Evolutionary conservation across 768 basidiomycete genomes (phyloP).

Genomic region (Tricholoma sp.): DNA sequence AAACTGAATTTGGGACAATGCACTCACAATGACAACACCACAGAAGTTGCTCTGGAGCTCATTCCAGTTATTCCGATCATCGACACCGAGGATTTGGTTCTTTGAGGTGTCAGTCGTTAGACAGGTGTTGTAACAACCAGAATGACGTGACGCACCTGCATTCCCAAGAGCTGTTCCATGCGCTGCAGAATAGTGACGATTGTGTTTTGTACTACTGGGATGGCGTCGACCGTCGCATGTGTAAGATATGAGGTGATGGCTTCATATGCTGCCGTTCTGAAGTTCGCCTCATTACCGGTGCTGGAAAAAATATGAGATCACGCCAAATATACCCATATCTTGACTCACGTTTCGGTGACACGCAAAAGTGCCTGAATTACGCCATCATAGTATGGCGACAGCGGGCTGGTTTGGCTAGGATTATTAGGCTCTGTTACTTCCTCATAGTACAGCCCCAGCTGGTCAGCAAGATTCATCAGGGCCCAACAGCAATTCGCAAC

Average conservation of each 20-base stretch:
- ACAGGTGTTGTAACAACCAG: not conserved
- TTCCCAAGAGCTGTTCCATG: conserved; percentile 80
- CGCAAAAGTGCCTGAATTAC: conserved; percentile 79
- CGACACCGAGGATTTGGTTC: conserved; percentile 91
- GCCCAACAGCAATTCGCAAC: conserved; percentile 95
- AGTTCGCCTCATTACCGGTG: conserved; percentile 83
- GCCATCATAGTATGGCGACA: conserved; percentile 87
- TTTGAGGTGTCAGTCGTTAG: conserved; percentile 21
- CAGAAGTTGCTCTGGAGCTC: conserved; percentile 96
- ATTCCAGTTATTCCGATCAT: conserved; percentile 99
- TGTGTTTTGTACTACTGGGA: conserved; percentile 78
- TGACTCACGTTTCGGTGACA: conserved; percentile 77
- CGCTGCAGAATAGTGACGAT: conserved; percentile 77
- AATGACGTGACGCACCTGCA: conserved; percentile 58
- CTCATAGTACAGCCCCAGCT: conserved; percentile 65
- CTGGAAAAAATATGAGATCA: conserved; percentile 29
- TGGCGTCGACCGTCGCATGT: conserved; percentile 73
- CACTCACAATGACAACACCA: conserved; percentile 76
- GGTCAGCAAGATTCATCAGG: conserved; percentile 92
- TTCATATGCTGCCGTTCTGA: conserved; percentile 93
- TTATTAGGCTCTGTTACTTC: conserved; percentile 45
- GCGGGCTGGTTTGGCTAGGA: conserved; percentile 45
- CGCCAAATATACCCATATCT: not conserved
- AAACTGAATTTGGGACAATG: not conserved
- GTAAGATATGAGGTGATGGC: conserved; percentile 86